A percentile compares a stretch with the other conserved stretches of the same genome.
Conservation (phyloP, 345 rosid species). For the Salix dunnii region DNA sequence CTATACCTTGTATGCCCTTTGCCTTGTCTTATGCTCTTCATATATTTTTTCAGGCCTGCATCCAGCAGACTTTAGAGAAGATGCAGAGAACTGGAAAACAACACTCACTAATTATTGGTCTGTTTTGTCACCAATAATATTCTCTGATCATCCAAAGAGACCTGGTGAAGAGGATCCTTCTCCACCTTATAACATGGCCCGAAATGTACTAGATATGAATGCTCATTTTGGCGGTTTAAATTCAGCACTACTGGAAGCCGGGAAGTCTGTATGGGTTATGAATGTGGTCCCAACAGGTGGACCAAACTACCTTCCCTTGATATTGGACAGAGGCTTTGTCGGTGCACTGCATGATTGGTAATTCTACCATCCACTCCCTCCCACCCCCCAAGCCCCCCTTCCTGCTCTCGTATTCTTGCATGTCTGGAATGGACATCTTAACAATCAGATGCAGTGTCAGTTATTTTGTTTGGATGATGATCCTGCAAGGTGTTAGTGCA, state of each 20-base stretch:
- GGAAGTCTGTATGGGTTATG: conserved; percentile 97
- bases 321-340: conserved; percentile 88
- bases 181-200: conserved; percentile 94
- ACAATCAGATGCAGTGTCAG: neutral
- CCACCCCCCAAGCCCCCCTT: too few species aligned
- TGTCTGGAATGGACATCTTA: neutral
- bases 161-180: conserved; percentile 99
- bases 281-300: conserved; percentile 87
- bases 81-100: conserved; percentile 52
- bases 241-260: conserved; percentile 72
- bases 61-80: conserved; percentile 62
- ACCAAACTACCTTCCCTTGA: conserved; percentile 76
- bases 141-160: conserved; percentile 99
- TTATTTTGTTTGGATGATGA: neutral
- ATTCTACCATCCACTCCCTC: conserved; percentile 17
- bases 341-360: conserved; percentile 95
- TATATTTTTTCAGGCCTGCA: conserved; percentile 52
- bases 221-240: conserved; percentile 88
- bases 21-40: neutral
- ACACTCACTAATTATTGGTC: conserved; percentile 84
- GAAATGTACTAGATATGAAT: conserved; percentile 97
- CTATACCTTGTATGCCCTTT: neutral
- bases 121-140: conserved; percentile 87
- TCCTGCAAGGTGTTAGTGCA: neutral
- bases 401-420: neutral